These are phyloP conservation scores for Aspergillus ustus DNA, from an alignment of 2,329 filamentous ascomycete species.

Conservation along the genomic window DNA sequence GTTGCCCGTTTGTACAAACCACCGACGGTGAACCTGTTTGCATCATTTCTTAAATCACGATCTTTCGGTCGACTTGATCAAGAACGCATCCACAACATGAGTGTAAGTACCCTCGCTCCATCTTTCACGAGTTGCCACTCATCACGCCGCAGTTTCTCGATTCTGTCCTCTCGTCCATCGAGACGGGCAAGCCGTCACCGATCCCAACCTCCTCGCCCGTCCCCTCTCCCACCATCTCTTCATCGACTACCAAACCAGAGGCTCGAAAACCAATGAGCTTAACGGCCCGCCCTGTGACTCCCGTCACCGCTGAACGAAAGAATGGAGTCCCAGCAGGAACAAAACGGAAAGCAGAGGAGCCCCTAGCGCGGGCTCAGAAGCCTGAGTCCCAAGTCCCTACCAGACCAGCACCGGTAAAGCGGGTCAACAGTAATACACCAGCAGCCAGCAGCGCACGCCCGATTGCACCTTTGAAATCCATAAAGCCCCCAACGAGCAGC, in stretches of 20 bases:
- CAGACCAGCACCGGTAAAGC: slow-evolving; percentile 18
- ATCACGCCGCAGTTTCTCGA: slow-evolving; percentile 51
- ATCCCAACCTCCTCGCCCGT: slow-evolving; percentile 29
- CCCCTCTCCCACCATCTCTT: slow-evolving; percentile 31
- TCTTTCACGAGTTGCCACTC: slow-evolving; percentile 22
- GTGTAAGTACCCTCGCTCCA: slow-evolving; percentile 35
- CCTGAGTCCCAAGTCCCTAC: slow-evolving; percentile 28
- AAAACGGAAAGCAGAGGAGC: slow-evolving; percentile 52
- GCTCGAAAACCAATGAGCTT: slow-evolving; percentile 26
- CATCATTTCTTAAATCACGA: slow-evolving; percentile 21
- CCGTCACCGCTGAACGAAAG: slow-evolving; percentile 24
- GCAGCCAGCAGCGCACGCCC: slow-evolving; percentile 26
- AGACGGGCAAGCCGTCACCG: slow-evolving; percentile 44
- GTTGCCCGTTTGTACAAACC: slow-evolving; percentile 41
- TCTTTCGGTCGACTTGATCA: slow-evolving; percentile 2
- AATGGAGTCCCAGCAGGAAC: slow-evolving; percentile 28
- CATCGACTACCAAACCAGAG: slow-evolving; percentile 28
- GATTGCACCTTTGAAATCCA: slow-evolving; percentile 20
- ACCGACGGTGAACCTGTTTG: slow-evolving; percentile 42
- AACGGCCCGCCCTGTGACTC: slow-evolving; percentile 21
- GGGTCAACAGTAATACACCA: slow-evolving; percentile 24
- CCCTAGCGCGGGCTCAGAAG: slow-evolving; percentile 35
- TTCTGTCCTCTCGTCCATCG: slow-evolving; percentile 56
- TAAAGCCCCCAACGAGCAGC: slow-evolving; percentile 29
- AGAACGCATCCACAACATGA: slow-evolving; percentile 36